Evolutionary conservation across 768 basidiomycete genomes (phyloP), one percentile per base, ranked within the genome.

Genomic region (Leccinum barrowsii): DNA sequence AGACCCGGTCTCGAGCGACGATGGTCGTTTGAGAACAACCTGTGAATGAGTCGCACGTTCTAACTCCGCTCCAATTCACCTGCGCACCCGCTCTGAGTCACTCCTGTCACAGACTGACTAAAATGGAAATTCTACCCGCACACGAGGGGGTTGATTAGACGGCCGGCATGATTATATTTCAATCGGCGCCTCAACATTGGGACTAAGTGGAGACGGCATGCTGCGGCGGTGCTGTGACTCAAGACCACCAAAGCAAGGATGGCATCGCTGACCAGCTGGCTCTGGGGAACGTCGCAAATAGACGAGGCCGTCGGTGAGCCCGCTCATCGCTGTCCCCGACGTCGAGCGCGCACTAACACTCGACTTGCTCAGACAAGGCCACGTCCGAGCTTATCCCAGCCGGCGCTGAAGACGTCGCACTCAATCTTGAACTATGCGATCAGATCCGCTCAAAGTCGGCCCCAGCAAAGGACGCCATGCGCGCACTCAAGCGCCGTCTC

Each of bases 351-450:
- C 11, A 5, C 54, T 61, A 52, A 63, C 56, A 40, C 63, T 32
- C 28, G 24, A 56, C 72, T 89, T 48, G 59, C 17, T 34, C 75
- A 96, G 94, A 94, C 79, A 94, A 91, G 76, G 91, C 92, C n/a
- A 97, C 94, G 15, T 94, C 93, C 4, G 92, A 94, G 72, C 79
- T 93, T 24, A 75, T 93, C 54, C 92, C 94, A 40, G 81, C 85
- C 50, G 90, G 89, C 26, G 77, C 85, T 54, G 92, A 95, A 71
- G 93, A 98, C 73, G 94, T 98, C 40, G 92, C 94, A 8, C 80
- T 94, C 62, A 90, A 90, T 67, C 89, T 99, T 59, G 94, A 98
- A 72, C 92, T 98, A 79, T 94, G 93, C 63, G 97, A 99, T 75
- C 89, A 95, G 74, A 94, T 99, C 70, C 85, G 94, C 55, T 92